Evolutionary conservation across 2,329 filamentous ascomycete genomes (phyloP), one percentile per base, ranked within the genome.

Genomic region (Ophiocordyceps camponoti-floridani): DNA sequence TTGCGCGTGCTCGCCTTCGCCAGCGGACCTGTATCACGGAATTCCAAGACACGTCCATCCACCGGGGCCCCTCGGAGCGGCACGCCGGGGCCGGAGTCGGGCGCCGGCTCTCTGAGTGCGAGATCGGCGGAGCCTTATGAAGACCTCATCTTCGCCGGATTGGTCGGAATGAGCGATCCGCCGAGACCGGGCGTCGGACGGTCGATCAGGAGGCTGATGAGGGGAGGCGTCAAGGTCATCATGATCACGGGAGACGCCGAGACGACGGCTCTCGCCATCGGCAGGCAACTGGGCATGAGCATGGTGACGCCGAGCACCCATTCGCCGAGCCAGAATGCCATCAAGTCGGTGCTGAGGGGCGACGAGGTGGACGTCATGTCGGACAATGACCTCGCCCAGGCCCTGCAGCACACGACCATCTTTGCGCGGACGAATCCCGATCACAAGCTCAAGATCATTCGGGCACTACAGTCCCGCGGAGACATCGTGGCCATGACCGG

Each of bases 401-500:
- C 86, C 9, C 91, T 98, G 60, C 75, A 82, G 47, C 81, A 84
- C 45, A 94, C 89, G 1, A 91, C 85, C 1, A 91, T 98, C 46
- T 98, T 98, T 58, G 93, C 91, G 16, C 81, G 93, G 44, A 96
- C 91, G 2, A 94, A 86, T 50, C 91, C 91, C 0, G 91, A 98
- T 50, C 91, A 98, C 66, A 98, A 98, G 65, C 77, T 98, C 68
- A 96, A 94, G 63, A 98, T 98, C 55, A 83, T 98, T 49, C 73
- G 77, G 45, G 91, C 91, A 0, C 75, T 98, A 26, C 91, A 98
- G 62, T 78, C 84, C 46, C 82, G 89, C 35, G 89, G 89, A 28
- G 88, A 96, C 61, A 93, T 98, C 44, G 91, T 98, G 41, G 93
- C 91, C 47, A 98, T 98, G 91, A 98, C 91, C 12, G 91, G 91